Conservation (phyloP, 345 rosid species). For the Triadica sebifera region DNA sequence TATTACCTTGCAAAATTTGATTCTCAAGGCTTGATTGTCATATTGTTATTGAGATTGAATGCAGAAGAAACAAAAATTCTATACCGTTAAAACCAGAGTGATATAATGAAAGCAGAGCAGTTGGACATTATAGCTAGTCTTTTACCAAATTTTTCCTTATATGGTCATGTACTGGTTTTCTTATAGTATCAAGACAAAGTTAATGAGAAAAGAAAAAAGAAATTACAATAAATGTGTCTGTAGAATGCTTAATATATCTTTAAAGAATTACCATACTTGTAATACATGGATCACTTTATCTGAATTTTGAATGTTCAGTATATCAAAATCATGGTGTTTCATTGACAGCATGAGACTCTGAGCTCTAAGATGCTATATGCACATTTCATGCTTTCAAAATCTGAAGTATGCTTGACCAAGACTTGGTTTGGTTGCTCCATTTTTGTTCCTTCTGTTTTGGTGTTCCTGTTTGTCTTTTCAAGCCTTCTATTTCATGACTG, state of each 20-base stretch:
- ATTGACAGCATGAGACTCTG: not conserved
- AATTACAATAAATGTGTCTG: not conserved
- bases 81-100: not conserved
- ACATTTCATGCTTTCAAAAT: not conserved
- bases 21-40: not conserved
- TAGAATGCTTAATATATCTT: not conserved
- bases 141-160: not conserved
- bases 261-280: not conserved
- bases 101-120: not conserved
- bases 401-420: not conserved
- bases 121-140: not conserved
- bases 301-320: not conserved
- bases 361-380: not conserved
- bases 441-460: not conserved
- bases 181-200: not conserved
- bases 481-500: constrained; percentile 18
- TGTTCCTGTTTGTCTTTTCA: constrained; percentile 9
- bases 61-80: not conserved
- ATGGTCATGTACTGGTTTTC: not conserved
- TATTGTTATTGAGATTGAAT: not conserved
- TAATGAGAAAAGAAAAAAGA: not conserved
- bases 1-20: not conserved
- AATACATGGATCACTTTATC: not conserved
- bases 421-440: not conserved
- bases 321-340: not conserved